Base-by-base conservation (phyloP, 345 rosid species). In the Rhodamnia argentea region DNA sequence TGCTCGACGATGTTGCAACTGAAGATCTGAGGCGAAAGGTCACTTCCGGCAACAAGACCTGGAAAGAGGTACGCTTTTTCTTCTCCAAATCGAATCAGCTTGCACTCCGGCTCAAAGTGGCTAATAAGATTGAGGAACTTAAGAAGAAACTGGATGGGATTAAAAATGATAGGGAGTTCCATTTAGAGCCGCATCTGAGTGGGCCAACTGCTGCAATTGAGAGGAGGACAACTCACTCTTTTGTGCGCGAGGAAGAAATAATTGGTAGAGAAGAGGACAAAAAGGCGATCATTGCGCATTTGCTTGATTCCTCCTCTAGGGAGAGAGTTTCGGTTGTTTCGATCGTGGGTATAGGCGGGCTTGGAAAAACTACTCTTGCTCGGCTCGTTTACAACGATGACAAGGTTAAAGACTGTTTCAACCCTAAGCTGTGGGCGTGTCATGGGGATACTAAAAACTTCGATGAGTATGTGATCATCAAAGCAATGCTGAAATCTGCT, bases 341-440 rank as follows among this genome's bases (percentile, higher is more conserved):
- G 42, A 90, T 92, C 16, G 81, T 89, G 1, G 92, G 93, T 0
- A 85, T 83, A 62, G 83, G 86, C 6, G 94, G 93, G 1, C 57
- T 89, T 8, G 93, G 92, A 14, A 92, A 92, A 52, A 90, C 93
- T 29, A 86, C 93, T 1, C 90, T 92, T 78, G 91, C 92, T 52
- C 85, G 86, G 84, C 58, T 82, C 47, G 88, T 89, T 3, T 89
- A 85, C 85, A 89, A 88, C 20, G 88, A 90, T 84, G 81, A 70
- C 0, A 81, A 75, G 24, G 87, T 86, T 32, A 29, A 74, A 14
- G 29, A 52, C 11, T 58, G n/a, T 44, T 90, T 88, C 81, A 22
- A 90, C 2, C 24, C 42, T 16, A 89, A 56, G 85, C 84, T 85
- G 10, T 90, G 93, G 93, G 86, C 85, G 26, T 90, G 87, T 87